Evolutionary conservation across 495 filamentous ascomycete genomes (phyloP).

Genomic region (Cercophora sp.): DNA sequence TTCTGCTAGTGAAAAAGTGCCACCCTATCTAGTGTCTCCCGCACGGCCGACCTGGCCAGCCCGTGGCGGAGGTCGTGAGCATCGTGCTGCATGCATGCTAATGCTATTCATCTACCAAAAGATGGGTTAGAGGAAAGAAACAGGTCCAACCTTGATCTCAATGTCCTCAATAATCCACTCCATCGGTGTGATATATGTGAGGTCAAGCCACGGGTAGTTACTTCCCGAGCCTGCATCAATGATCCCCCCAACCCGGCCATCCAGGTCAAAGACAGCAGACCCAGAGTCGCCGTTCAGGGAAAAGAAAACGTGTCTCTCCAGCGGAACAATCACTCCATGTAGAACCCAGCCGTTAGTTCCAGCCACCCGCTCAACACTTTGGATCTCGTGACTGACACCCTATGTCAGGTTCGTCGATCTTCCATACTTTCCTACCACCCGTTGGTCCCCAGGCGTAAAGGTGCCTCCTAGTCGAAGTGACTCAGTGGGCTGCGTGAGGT

Average conservation of each 20-base stretch:
- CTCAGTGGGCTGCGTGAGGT: neutral
- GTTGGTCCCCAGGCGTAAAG: neutral
- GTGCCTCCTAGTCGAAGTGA: neutral
- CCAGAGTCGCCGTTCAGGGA: conserved; percentile 4
- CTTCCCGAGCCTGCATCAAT: neutral
- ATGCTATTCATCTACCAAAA: too few species aligned
- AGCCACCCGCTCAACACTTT: conserved; percentile 1
- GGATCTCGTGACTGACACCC: conserved; percentile 8
- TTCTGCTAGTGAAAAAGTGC: too few species aligned
- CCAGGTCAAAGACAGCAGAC: neutral
- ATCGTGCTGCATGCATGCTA: too few species aligned
- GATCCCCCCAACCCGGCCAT: conserved; percentile 1
- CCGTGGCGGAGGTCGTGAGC: too few species aligned
- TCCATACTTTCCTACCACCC: conserved; percentile 3
- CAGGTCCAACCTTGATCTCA: conserved; percentile 1
- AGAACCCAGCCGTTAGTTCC: neutral
- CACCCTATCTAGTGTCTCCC: too few species aligned
- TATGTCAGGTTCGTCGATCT: conserved; percentile 1
- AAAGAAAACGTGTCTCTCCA: neutral
- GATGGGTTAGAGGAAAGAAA: conserved; percentile 4
- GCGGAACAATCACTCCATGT: neutral
- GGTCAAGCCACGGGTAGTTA: neutral
- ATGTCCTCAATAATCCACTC: conserved; percentile 4
- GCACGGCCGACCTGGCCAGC: too few species aligned
- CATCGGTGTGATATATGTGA: conserved; percentile 2